Conservation (phyloP, 306 rosid species). For the Albizia julibrissin region DNA sequence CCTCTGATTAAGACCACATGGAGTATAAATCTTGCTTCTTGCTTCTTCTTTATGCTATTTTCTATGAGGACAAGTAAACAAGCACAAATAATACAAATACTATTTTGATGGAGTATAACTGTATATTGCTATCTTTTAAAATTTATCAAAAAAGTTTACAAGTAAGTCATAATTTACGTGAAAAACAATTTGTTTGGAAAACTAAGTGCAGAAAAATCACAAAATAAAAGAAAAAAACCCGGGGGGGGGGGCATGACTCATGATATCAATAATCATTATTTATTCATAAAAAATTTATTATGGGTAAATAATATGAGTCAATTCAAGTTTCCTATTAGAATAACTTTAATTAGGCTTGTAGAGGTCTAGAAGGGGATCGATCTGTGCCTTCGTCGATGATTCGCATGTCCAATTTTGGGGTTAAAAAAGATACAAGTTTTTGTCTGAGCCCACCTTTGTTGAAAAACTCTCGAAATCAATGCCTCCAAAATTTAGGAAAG, state of each 20-base stretch:
- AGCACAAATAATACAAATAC: neutral
- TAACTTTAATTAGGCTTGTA: neutral
- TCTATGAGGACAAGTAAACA: neutral
- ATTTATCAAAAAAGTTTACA: neutral
- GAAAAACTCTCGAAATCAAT: neutral
- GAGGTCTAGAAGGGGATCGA: neutral
- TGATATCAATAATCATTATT: neutral
- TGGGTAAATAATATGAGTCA: neutral
- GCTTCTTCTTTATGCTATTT: too few species aligned
- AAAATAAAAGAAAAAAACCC: neutral
- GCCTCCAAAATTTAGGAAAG: neutral
- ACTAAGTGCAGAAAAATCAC: neutral
- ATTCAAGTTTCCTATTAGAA: neutral
- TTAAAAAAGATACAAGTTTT: neutral
- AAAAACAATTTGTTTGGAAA: neutral
- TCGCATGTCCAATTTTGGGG: neutral
- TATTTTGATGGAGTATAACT: neutral
- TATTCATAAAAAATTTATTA: neutral
- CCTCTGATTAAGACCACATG: too few species aligned
- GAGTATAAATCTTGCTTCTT: too few species aligned
- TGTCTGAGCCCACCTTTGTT: neutral
- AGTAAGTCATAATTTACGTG: neutral
- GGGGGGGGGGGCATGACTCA: neutral
- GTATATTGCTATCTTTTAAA: neutral
- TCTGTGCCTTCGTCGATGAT: neutral